phyloP scores from a whole-genome alignment of 2,329 filamentous ascomycete species.

The Colletotrichum magnum region DNA sequence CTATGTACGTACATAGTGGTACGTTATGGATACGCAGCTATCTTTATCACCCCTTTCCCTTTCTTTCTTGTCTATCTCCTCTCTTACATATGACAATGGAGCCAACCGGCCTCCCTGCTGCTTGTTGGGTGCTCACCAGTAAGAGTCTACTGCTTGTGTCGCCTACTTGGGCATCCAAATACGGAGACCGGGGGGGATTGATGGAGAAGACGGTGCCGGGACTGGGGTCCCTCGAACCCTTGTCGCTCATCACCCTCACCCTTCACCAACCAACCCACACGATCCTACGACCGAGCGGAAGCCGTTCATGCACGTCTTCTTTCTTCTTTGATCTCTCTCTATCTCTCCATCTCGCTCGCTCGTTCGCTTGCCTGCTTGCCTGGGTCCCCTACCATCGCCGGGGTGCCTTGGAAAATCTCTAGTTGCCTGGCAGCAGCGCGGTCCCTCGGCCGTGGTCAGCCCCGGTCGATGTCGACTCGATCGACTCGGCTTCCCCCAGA shows the following conservation, averaged over 20 bases:
- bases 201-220: slow-evolving; percentile 10
- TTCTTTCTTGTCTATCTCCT: neutral
- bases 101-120: slow-evolving; percentile 36
- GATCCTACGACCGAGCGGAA: slow-evolving; percentile 33
- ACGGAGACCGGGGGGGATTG: slow-evolving; percentile 19
- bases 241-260: slow-evolving; percentile 30
- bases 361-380: no score
- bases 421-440: slow-evolving; percentile 34
- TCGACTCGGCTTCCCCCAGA: slow-evolving; percentile 18
- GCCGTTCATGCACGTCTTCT: slow-evolving; percentile 43
- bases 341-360: slow-evolving; percentile 2
- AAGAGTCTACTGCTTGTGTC: slow-evolving; percentile 32
- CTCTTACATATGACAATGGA: slow-evolving; percentile 27
- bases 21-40: slow-evolving; percentile 3
- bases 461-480: slow-evolving; percentile 27
- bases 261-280: slow-evolving; percentile 27
- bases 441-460: slow-evolving; percentile 33
- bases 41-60: neutral
- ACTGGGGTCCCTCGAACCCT: slow-evolving; percentile 24
- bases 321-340: slow-evolving; percentile 34
- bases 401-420: slow-evolving; percentile 4
- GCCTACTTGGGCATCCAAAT: slow-evolving; percentile 28
- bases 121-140: slow-evolving; percentile 29
- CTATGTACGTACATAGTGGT: neutral
- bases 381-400: no score